Percentiles rank a stretch among this genome's conserved stretches.
phyloP scores from a whole-genome alignment of 768 basidiomycete genomes.

The Suillus occidentalis region DNA sequence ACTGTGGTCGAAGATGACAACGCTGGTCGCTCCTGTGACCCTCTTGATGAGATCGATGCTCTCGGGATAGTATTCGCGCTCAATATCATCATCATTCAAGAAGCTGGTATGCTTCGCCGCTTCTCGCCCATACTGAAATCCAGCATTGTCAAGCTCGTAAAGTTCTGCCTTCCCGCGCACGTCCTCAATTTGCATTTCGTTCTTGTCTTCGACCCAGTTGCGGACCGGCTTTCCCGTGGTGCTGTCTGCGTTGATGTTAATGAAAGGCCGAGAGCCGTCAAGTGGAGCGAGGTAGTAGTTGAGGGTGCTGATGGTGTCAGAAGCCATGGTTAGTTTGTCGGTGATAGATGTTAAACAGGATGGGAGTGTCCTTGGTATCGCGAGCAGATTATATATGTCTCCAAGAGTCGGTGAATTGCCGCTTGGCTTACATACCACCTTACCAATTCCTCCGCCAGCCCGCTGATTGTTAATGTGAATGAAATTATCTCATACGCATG shows the following conservation, averaged over 20 bases:
- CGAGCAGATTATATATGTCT: background rate
- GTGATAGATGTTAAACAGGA: background rate
- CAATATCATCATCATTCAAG: background rate
- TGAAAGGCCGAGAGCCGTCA: conserved; percentile 16
- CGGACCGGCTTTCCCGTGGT: background rate
- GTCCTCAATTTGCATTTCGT: background rate
- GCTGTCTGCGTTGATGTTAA: background rate
- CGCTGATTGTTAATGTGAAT: background rate
- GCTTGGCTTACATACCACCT: background rate
- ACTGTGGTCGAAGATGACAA: background rate
- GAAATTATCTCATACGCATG: background rate
- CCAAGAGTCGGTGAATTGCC: background rate
- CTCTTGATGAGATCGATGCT: background rate
- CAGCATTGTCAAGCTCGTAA: background rate
- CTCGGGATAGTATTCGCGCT: background rate
- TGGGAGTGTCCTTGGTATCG: background rate
- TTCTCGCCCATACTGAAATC: too few relatives aligned
- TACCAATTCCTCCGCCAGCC: background rate
- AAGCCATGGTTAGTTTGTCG: background rate
- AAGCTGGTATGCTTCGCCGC: background rate
- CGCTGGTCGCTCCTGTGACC: background rate
- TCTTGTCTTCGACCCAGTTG: background rate
- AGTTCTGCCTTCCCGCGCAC: background rate
- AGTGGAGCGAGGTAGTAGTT: conserved; percentile 20
- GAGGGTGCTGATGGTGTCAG: conserved; percentile 18